Percentiles rank a stretch among this genome's conserved stretches.
phyloP scores from a whole-genome alignment of 2,329 filamentous ascomycete genomes.

The Exserohilum rostratum region DNA sequence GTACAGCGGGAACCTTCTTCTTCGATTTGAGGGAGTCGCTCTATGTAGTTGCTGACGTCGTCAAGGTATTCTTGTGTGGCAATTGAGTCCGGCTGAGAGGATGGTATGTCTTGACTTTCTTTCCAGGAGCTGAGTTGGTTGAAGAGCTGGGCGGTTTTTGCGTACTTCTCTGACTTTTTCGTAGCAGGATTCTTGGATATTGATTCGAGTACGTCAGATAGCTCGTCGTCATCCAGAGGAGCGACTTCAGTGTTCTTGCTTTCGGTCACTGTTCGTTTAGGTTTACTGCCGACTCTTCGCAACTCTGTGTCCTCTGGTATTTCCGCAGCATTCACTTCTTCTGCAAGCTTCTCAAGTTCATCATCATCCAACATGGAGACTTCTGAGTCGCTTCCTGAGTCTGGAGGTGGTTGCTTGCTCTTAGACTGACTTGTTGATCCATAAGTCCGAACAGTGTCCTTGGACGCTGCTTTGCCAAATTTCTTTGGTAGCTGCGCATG shows the following conservation, averaged over 20 bases:
- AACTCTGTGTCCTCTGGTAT: slow-evolving; percentile 10
- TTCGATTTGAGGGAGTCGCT: slow-evolving; percentile 22
- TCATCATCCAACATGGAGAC: slow-evolving; percentile 8
- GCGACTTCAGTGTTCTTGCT: background rate
- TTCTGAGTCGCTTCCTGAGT: slow-evolving; percentile 4
- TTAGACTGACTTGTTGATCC: background rate
- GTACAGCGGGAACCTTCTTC: slow-evolving; percentile 58
- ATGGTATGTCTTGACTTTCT: slow-evolving; percentile 14
- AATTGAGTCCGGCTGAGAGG: slow-evolving; percentile 25
- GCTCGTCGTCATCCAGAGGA: slow-evolving; percentile 5
- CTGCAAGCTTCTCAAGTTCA: slow-evolving; percentile 3
- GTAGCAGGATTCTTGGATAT: background rate
- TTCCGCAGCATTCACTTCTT: slow-evolving; percentile 1
- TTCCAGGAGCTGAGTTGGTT: slow-evolving; percentile 26
- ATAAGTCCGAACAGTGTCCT: background rate
- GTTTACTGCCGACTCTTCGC: slow-evolving; percentile 7
- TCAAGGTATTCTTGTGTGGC: slow-evolving; percentile 23
- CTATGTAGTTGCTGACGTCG: slow-evolving; percentile 25
- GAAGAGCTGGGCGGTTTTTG: slow-evolving; percentile 17
- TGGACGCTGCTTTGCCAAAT: slow-evolving; percentile 4
- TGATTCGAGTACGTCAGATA: background rate
- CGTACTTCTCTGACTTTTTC: background rate
- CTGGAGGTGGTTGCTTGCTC: background rate
- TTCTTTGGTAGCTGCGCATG: slow-evolving; percentile 15
- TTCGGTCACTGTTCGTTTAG: background rate